Base-by-base conservation (phyloP, 257 asterid genomes). In the Ligustrum vulgare region DNA sequence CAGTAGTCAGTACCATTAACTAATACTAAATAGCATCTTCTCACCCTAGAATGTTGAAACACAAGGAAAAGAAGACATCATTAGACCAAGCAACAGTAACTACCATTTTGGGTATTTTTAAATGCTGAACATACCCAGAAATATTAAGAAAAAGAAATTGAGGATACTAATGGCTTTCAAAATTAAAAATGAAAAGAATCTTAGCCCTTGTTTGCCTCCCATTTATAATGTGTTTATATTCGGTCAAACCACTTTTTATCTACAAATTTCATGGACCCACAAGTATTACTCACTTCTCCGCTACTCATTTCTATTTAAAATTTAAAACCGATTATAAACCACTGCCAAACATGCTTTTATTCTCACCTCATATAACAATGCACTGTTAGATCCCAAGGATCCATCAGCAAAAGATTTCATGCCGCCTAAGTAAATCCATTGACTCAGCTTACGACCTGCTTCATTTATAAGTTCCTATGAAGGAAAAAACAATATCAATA, bases 351-450 rank as follows among this genome's bases (percentile, higher is more conserved):
- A 41, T 41, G 49, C 49, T 16, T 54, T 54, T 45, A 25, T 69
- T 79, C 78, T 81, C 74, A 94, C 98, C 90, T 91, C 97, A 79
- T 83, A 34, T 72, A 94, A 82, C 71, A 92, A 84, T 72, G 99
- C 99, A 84, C 99, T 94, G 34, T 72, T 85, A 74, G 98, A 94
- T 81, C 98, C 99, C 93, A 94, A 79, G 67, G 99, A 94, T 77
- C 99, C 99, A 89, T 94, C 99, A 47, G 91, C 89, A 84, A 89
- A 94, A 75, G 95, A 89, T 87, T 94, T 92, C 75, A 94, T 71
- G 47, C 99, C 99, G n/a, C 99, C 98, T 72, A 94, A 87, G 86
- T 92, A 86, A 62, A 94, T 86, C 98, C 97, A 91, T 75, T 87
- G 88, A 82, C 97, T 91, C 86, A 83, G 86, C 80, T 78, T 85